These are phyloP conservation scores for sweet orange (Citrus sinensis) DNA, from an alignment of 345 rosid genomes.

Conservation along the genomic window DVS_A1.0 CM039163.1:24552501-24553000, in stretches of 20 bases:
- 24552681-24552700: constrained; percentile 49
- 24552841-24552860: background rate
- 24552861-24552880: background rate
- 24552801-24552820: constrained; percentile 13
- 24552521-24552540: background rate
- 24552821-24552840: constrained; percentile 24
- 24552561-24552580: constrained; percentile 29
- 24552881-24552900: background rate
- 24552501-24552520: background rate
- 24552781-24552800: constrained; percentile 18
- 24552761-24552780: constrained; percentile 35
- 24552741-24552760: constrained; percentile 34
- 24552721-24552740: constrained; percentile 45
- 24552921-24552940: no score
- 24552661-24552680: constrained; percentile 34
- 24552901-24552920: no score
- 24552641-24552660: constrained; percentile 35
- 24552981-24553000: no score
- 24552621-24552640: constrained; percentile 41
- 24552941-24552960: no score
- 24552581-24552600: constrained; percentile 41
- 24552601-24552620: constrained; percentile 36
- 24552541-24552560: constrained; percentile 32
- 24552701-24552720: constrained; percentile 42
- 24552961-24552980: no score